These are phyloP conservation scores for Botryotinia narcissicola DNA, from an alignment of 2,329 filamentous ascomycete genomes.

Conservation along the genomic window DNA sequence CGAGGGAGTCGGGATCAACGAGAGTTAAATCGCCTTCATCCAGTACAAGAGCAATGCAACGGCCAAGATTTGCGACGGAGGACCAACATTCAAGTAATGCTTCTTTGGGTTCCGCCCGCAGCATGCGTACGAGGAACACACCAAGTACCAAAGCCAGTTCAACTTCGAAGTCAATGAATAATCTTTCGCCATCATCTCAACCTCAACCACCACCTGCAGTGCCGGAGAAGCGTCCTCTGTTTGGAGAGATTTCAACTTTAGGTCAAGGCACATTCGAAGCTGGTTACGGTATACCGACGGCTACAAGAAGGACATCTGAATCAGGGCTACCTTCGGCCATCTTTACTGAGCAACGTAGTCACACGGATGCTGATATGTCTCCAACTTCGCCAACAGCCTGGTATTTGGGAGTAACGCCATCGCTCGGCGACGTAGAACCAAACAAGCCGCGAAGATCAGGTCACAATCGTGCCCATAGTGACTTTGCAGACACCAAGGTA, in stretches of 20 bases:
- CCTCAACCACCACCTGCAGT: constrained; percentile 31
- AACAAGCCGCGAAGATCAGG: constrained; percentile 38
- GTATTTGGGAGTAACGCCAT: constrained; percentile 51
- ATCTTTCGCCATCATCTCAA: constrained; percentile 40
- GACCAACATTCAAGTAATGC: constrained; percentile 53
- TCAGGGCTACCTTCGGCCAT: constrained; percentile 58
- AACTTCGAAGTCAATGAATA: constrained; percentile 47
- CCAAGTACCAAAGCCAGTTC: constrained; percentile 38
- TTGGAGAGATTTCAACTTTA: constrained; percentile 70
- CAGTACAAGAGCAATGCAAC: constrained; percentile 39
- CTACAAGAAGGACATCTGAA: constrained; percentile 66
- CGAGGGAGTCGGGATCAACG: constrained; percentile 27
- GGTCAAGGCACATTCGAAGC: constrained; percentile 51
- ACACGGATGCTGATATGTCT: constrained; percentile 55
- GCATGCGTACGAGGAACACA: constrained; percentile 51
- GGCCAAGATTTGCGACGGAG: constrained; percentile 49
- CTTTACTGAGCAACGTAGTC: constrained; percentile 49
- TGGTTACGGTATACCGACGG: constrained; percentile 58
- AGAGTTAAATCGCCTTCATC: constrained; percentile 29
- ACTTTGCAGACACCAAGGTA: constrained; percentile 46
- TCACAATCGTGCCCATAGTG: constrained; percentile 58
- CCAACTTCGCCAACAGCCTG: constrained; percentile 66
- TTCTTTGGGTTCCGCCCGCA: constrained; percentile 59
- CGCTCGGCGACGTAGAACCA: constrained; percentile 41
- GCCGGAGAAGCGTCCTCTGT: constrained; percentile 56